Base-by-base conservation (phyloP, 345 rosid species). In the Citrus sp. region DNA sequence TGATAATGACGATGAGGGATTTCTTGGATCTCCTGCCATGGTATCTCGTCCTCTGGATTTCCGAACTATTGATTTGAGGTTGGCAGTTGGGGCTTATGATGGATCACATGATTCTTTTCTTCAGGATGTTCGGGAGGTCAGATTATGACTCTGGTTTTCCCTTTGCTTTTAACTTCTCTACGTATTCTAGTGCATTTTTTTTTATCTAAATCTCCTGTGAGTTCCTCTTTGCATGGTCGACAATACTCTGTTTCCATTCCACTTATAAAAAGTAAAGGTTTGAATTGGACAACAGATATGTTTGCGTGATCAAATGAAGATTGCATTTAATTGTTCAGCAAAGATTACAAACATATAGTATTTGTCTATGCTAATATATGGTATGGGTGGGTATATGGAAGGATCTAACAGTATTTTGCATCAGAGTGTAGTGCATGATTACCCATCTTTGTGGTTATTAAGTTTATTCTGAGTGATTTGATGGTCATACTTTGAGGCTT, bases 11-110 rank as follows among this genome's bases (percentile, higher is more conserved):
- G 99, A 94, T 67, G 99, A 93, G 76, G 98, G 98, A 35, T 92
- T 96, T 81, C 94, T 96, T 85, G 99, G 99, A 69, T 87, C 95
- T 84, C 98, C 99, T 71, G 98, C 94, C 73, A 89, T 94, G 95
- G 94, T 96, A 66, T 88, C 99, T 9, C 95, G 98, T 61, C 98
- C 98, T 80, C 79, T 96, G 81, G 99, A 96, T 87, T 96, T 96
- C 72, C 87, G 98, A 88, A 96, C 97, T 72, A 91, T 96, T 75
- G 99, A 96, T 91, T 84, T 94, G 85, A 90, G 98, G 87, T 87
- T 96, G 87, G 98, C 94, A 38, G 87, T 87, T 78, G 97, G 98
- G 78, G 97, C 94, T 10, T 96, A 96, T 80, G 88, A 89, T 61
- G 89, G 97, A 80, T 96, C 95, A 67, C 90, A 85, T 80, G 97